phyloP scores from a whole-genome alignment of 106 monocot species.

The Dioscorea zingiberensis region DNA sequence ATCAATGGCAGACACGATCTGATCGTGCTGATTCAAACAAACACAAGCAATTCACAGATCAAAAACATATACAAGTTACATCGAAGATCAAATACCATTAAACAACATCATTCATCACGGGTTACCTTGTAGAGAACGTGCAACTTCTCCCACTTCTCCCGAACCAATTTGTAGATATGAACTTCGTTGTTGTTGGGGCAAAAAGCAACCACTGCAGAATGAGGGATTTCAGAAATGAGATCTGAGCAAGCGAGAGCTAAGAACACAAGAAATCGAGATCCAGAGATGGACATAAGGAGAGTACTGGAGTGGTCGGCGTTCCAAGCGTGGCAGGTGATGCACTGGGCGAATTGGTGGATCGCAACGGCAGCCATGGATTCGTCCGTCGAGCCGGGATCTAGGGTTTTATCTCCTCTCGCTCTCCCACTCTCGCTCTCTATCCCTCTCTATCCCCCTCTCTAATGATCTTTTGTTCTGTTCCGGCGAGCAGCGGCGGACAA shows the following conservation, averaged over 20 bases:
- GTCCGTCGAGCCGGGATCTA: too few relatives aligned
- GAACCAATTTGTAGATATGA: conserved; percentile 51
- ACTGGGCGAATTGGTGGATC: conserved; percentile 57
- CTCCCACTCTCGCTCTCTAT: neutral
- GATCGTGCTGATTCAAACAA: conserved; percentile 72
- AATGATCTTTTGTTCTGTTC: too few relatives aligned
- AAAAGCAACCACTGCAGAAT: conserved; percentile 63
- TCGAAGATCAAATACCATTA: neutral
- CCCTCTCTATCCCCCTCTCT: too few relatives aligned
- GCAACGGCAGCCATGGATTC: conserved; percentile 45
- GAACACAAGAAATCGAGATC: neutral
- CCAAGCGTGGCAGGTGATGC: conserved; percentile 87
- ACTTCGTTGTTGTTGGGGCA: conserved; percentile 82
- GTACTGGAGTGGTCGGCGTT: conserved; percentile 61
- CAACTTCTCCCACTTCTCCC: conserved; percentile 58
- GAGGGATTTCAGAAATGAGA: neutral
- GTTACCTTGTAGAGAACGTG: conserved; percentile 73
- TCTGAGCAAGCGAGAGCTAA: neutral
- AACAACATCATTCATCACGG: neutral
- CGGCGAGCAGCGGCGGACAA: too few relatives aligned
- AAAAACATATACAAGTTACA: neutral
- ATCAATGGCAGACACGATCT: conserved; percentile 90
- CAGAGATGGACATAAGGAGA: neutral
- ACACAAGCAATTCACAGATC: conserved; percentile 3
- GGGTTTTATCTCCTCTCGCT: neutral